Evolutionary conservation across 805 yeast genomes (phyloP).

Genomic region (Zygosaccharomyces bisporus): DNA sequence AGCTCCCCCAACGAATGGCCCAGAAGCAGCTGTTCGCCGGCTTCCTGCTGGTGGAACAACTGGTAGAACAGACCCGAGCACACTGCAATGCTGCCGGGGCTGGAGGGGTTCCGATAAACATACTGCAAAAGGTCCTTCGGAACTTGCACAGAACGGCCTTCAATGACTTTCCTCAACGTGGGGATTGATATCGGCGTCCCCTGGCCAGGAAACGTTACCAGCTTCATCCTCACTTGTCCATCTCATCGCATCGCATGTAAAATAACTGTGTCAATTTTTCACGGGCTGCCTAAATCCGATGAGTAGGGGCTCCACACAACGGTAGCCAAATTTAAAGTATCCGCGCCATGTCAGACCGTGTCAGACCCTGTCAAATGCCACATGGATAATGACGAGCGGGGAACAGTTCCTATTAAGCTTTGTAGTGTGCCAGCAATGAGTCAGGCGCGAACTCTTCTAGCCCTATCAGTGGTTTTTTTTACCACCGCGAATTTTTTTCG

Average conservation of each 20-base stretch:
- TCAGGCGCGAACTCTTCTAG: neutral
- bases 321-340: neutral
- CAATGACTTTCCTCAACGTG: constrained; percentile 23
- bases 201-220: constrained; percentile 37
- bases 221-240: constrained; percentile 20
- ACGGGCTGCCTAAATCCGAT: neutral
- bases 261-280: constrained; percentile 5
- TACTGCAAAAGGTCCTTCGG: constrained; percentile 22
- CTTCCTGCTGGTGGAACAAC: constrained; percentile 13
- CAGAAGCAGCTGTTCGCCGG: constrained; percentile 16
- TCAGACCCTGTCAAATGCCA: neutral
- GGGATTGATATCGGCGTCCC: constrained; percentile 34
- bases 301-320: neutral
- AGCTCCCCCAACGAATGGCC: constrained; percentile 39
- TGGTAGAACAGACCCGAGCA: constrained; percentile 32
- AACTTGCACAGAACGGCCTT: constrained; percentile 23
- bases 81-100: constrained; percentile 35
- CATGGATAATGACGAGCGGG: neutral
- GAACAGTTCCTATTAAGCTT: neutral
- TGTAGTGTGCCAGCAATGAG: neutral
- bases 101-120: constrained; percentile 27
- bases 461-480: neutral
- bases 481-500: neutral
- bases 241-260: constrained; percentile 10
- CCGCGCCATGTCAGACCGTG: neutral